Base-by-base conservation (phyloP, 2,329 filamentous ascomycete species). In the Chalaropsis thielavioides region DNA sequence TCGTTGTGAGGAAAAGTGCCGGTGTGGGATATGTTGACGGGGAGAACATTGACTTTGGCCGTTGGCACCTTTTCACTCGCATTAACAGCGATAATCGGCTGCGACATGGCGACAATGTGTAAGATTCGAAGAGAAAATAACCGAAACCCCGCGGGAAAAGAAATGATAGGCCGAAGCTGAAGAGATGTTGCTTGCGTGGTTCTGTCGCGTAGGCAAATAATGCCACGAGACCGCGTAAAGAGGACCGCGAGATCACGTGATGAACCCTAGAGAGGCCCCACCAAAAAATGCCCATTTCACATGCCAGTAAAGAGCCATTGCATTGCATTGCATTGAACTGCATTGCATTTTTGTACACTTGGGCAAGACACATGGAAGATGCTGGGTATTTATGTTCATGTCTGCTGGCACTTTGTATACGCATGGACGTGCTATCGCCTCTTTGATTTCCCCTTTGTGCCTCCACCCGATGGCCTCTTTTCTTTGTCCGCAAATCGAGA, bases 11-110 rank as follows among this genome's bases (percentile, higher is more conserved):
- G 81, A 64, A 92, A 78, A 0, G 84, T 79, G 0, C 92, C 92
- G 70, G 88, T 83, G 74, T 95, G 87, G 70, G 92, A 81, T 71
- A 96, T 83, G 64, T 84, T 83, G 71, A 89, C 94, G 2, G 92
- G 91, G 15, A 96, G 79, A 22, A 96, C 76, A 71, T 96, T 87
- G 3, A 87, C 82, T 0, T 79, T 83, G 64, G 78, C 78, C 67
- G 79, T 78, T 22, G 65, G 54, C 1, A 66, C 65, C 5, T 66
- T 63, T 1, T 69, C 64, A 27, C 69, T 65, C 4, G 71, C 68
- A n/a, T 73, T 71, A 38, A 81, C 71, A 2, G 71, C 70, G 31
- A 81, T 73, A 17, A 80, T 79, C 44, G 76, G 73, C 65, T 75
- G 74, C 6, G 75, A 70, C 78, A 79, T 79, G 35, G 7, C 70